Evolutionary conservation across 345 rosid species (phyloP), one percentile per base, ranked within the genome.

Genomic region (Gossypium mustelinum): DNA sequence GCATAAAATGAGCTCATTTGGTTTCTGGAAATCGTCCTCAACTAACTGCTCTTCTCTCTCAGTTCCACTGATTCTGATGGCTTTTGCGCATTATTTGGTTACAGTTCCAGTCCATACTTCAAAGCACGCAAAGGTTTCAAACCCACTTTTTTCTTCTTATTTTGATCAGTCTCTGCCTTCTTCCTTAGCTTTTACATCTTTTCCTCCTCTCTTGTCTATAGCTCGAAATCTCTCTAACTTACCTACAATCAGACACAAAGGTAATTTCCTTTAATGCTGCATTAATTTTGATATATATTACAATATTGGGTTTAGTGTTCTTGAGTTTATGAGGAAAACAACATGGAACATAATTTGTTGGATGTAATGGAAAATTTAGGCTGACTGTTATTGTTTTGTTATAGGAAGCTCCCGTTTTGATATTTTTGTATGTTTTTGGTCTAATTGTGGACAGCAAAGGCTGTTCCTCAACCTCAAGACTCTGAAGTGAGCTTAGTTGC

Each of bases 61-160:
- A 17, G 27, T 29, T 73, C 59, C 69, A 50, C 68, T 59, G 27
- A 59, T 9, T 74, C 78, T n/a, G 68, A 89, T 91, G 98, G 94
- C 94, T 68, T 78, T 87, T 73, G 84, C 87, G 73, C 89, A 82
- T 61, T 88, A 73, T 84, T 76, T 85, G 73, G 78, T 83, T 18
- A 79, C 87, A 51, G 89, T 87, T 43, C 93, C 90, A 3, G 64
- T 70, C 34, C 81, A 85, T 9, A 65, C 85, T 58, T 69, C 84
- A 12, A 73, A 60, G 52, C 64, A 65, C 75, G 22, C 83, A 10
- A 81, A 68, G 73, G 68, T 72, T 54, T 45, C 83, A 14, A 4
- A 77, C 56, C 61, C 66, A 66, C 6, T 84, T 22, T 29, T 44
- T 60, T 27, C 25, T 11, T 55, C 84, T 13, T 50, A 61, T 17